Conservation (phyloP, 371 early-diverging fungal species). For the Lichtheimia hyalospora region DNA sequence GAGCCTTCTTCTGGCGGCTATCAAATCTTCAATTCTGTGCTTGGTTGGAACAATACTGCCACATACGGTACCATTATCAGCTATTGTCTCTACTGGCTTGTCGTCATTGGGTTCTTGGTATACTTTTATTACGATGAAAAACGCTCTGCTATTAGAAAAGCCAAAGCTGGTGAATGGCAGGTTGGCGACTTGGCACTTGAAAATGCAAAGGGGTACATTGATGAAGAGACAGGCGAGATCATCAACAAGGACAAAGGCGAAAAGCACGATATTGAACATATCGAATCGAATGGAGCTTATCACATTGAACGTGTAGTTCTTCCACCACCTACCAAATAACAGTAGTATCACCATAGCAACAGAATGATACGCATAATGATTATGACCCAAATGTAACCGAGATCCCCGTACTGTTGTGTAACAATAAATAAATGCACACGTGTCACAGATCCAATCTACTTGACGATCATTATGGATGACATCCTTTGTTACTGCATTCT, state of each 20-base stretch:
- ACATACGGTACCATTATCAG: conserved; percentile 68
- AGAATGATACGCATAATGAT: too few species aligned
- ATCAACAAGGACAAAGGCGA: background rate
- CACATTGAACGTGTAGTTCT: background rate
- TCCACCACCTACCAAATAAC: too few species aligned
- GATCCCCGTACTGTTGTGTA: too few species aligned
- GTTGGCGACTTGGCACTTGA: conserved; percentile 6
- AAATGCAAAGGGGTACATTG: conserved; percentile 8
- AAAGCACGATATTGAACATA: too few species aligned
- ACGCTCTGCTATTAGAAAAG: conserved; percentile 29
- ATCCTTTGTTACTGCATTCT: too few species aligned
- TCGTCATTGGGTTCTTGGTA: conserved; percentile 49
- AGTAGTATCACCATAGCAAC: too few species aligned
- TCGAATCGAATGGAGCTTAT: background rate
- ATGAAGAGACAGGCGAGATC: conserved; percentile 7
- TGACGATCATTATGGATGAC: too few species aligned
- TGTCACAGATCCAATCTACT: too few species aligned
- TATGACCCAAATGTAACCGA: too few species aligned
- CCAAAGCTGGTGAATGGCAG: conserved; percentile 14
- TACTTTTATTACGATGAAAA: conserved; percentile 42
- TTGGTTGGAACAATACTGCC: conserved; percentile 81
- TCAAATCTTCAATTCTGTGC: conserved; percentile 70
- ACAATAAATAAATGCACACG: too few species aligned
- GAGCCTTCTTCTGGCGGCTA: conserved; percentile 12
- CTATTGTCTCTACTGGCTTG: conserved; percentile 80